Base-by-base conservation (phyloP, 2,329 filamentous ascomycete species). In the Aspergillus quadrilineatus region DNA sequence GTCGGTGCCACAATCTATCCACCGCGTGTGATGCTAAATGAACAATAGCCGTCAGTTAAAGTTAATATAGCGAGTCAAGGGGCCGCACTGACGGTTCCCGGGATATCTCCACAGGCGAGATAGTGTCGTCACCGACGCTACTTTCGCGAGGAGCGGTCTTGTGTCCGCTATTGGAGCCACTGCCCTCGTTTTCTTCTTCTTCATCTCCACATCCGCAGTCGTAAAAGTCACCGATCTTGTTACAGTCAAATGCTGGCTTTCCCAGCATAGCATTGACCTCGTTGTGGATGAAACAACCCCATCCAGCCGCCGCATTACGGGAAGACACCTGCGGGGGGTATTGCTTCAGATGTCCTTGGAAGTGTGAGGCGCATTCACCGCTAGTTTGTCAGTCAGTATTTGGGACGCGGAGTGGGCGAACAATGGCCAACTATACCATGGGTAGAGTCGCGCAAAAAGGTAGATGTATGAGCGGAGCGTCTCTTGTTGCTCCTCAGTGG, bases 221-320 rank as follows among this genome's bases (percentile, higher is more conserved):
- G 67, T 88, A 88, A 61, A 85, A 86, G 56, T 86, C 84, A 2
- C 84, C 85, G 56, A 88, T 84, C 37, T 86, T 82, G 42, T 79
- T 79, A 70, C 85, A 88, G 68, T 87, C 83, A 65, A 87, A 88
- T 22, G 82, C 69, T 4, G 80, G 77, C 69, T 88, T 88, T 32
- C 79, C 70, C 58, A 88, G 73, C 65, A 83, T 81, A 66, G 82
- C 78, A 66, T 88, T 88, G 59, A 88, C 85, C 65, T 86, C 78
- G 61, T 88, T 88, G 66, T 88, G 85, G 41, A 87, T 82, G 66
- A 85, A 84, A 68, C 85, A 88, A 7, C 81, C 85, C 85, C 85
- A 88, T 29, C 80, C 84, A 3, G 85, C 83, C n/a, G 85, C 85
- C 1, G 81, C 79, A 53, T 80, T 81, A 42, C 85, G 78, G 22